These are phyloP conservation scores for Colletotrichum sp. DNA, from an alignment of 2,329 filamentous ascomycete species.

Conservation along the genomic window DNA sequence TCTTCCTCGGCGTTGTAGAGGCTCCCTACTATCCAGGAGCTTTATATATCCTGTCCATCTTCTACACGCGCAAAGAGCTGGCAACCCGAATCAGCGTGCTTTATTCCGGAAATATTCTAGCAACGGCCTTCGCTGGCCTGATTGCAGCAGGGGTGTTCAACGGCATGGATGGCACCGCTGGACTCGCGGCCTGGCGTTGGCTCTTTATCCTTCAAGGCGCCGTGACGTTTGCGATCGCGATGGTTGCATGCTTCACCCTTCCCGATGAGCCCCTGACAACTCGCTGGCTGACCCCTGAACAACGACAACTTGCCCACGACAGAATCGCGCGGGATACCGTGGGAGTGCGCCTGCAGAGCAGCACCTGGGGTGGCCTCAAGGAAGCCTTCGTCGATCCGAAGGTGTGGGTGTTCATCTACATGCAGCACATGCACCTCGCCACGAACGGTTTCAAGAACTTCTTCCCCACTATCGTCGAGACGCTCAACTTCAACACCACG, in stretches of 20 bases:
- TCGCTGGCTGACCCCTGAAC: slow-evolving; percentile 35
- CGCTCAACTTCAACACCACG: slow-evolving; percentile 42
- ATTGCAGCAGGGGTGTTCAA: slow-evolving; percentile 47
- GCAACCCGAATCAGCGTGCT: slow-evolving; percentile 47
- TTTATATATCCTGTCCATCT: slow-evolving; percentile 51
- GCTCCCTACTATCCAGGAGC: slow-evolving; percentile 41
- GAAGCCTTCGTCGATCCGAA: slow-evolving; percentile 46
- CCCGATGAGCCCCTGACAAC: slow-evolving; percentile 44
- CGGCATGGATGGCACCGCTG: slow-evolving; percentile 29
- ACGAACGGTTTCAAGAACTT: slow-evolving; percentile 50
- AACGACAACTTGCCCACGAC: slow-evolving; percentile 45
- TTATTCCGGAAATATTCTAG: slow-evolving; percentile 43
- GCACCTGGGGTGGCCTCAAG: slow-evolving; percentile 44
- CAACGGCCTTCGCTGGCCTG: slow-evolving; percentile 45
- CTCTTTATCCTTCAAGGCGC: slow-evolving; percentile 36
- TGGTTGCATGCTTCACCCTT: slow-evolving; percentile 35
- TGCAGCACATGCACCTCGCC: slow-evolving; percentile 53
- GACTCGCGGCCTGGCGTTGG: slow-evolving; percentile 35
- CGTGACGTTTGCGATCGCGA: slow-evolving; percentile 31
- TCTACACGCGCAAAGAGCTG: slow-evolving; percentile 58
- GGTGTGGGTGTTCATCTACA: slow-evolving; percentile 50
- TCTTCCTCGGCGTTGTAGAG: slow-evolving; percentile 44
- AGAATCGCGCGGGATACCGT: slow-evolving; percentile 39
- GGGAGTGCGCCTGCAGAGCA: slow-evolving; percentile 28
- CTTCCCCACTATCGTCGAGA: slow-evolving; percentile 39